Conservation (phyloP, 148 eudicot genomes). For the Chenopodium formosanum region DNA sequence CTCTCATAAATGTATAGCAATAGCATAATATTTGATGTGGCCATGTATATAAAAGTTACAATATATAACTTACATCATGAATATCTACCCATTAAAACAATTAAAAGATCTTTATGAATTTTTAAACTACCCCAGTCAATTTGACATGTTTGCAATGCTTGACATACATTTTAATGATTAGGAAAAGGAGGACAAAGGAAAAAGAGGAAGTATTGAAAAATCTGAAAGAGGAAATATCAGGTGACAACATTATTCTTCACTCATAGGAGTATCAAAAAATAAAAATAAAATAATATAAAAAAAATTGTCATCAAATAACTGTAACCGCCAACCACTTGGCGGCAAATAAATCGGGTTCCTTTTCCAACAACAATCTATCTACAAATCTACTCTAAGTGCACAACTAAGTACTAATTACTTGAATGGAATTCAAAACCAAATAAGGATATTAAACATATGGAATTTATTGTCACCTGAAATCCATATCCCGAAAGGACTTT, state of each 20-base stretch:
- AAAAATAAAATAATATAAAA: no score
- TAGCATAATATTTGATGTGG: neutral
- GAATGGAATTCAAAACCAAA: neutral
- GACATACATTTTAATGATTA: neutral
- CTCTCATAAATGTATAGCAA: neutral
- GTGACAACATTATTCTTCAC: neutral
- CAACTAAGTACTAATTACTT: neutral
- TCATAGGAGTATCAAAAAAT: no score
- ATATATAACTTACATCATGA: neutral
- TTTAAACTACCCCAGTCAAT: neutral
- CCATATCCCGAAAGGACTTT: slow-evolving; percentile 89
- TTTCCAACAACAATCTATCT: neutral
- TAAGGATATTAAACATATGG: neutral
- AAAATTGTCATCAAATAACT: no score
- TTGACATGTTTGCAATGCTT: neutral
- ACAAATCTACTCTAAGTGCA: neutral
- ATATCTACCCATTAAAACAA: neutral
- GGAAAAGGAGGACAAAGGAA: neutral
- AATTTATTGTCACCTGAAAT: slow-evolving; percentile 65
- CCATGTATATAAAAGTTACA: neutral
- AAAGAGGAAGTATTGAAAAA: neutral
- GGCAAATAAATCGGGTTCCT: neutral
- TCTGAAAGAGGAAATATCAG: neutral
- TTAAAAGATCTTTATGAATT: neutral
- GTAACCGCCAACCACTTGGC: neutral